Evolutionary conservation across 306 rosid species (phyloP).

Genomic region (Lagenaria siceraria): DNA sequence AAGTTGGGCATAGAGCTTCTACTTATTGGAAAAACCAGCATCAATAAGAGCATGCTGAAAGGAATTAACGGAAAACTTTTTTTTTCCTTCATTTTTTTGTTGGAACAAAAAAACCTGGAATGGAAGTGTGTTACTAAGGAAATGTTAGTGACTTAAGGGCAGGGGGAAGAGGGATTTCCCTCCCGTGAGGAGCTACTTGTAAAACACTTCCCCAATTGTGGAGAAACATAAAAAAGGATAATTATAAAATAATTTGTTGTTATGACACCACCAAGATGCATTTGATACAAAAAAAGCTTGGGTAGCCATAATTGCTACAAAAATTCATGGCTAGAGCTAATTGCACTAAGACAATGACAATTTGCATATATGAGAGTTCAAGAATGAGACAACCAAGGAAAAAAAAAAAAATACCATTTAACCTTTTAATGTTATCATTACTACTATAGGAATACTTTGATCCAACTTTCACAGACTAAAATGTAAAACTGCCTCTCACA

Average conservation of each 20-base stretch:
- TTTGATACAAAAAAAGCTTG: too few species aligned
- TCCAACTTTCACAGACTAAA: not conserved
- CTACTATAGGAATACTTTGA: not conserved
- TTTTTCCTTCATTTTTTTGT: too few species aligned
- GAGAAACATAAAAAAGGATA: too few species aligned
- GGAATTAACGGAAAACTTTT: not conserved
- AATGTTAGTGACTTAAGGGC: not conserved
- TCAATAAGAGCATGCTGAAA: not conserved
- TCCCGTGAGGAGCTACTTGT: too few species aligned
- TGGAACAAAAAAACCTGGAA: not conserved
- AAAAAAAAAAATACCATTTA: not conserved
- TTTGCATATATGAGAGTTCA: not conserved
- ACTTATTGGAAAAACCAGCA: not conserved
- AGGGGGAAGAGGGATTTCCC: too few species aligned
- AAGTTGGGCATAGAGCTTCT: not conserved
- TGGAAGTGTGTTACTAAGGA: not conserved
- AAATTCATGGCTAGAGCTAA: not conserved
- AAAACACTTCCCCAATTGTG: too few species aligned
- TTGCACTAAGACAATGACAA: not conserved
- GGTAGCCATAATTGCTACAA: too few species aligned
- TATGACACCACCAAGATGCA: too few species aligned
- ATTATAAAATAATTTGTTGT: too few species aligned
- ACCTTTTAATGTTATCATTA: not conserved
- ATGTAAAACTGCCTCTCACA: conserved; percentile 26
- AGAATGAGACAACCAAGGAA: not conserved